Percentiles rank a stretch among this genome's conserved stretches.
Conservation (phyloP, 192 early-diverging fungal genomes). For the Dissophora ornata region DNA sequence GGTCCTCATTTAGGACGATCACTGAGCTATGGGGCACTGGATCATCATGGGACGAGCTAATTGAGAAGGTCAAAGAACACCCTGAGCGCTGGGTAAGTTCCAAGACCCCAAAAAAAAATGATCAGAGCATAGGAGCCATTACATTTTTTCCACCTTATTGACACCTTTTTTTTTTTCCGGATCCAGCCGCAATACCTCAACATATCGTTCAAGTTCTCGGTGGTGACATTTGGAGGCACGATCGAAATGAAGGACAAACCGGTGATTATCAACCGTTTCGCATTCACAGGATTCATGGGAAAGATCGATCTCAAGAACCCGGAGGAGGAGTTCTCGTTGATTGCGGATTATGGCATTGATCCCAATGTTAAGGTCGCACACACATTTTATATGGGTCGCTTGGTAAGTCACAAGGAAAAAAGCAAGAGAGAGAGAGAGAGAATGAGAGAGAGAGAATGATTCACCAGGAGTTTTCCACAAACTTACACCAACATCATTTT, state of each 20-base stretch:
- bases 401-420: too few relatives aligned
- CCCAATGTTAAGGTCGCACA: slow-evolving; percentile 43
- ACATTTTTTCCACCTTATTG: not conserved
- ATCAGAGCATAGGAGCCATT: not conserved
- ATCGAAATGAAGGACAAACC: slow-evolving; percentile 80
- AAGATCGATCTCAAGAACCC: slow-evolving; percentile 87
- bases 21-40: slow-evolving; percentile 82
- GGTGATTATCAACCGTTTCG: slow-evolving; percentile 82
- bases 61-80: slow-evolving; percentile 65
- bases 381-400: slow-evolving; percentile 76
- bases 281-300: slow-evolving; percentile 88
- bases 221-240: slow-evolving; percentile 82
- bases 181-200: slow-evolving; percentile 61
- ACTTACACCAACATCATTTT: not conserved
- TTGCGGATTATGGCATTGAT: slow-evolving; percentile 82
- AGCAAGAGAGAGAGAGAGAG: too few relatives aligned
- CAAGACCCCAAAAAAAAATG: not conserved
- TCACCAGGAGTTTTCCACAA: too few relatives aligned
- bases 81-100: slow-evolving; percentile 69
- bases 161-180: not conserved
- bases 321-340: slow-evolving; percentile 75
- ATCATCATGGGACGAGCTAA: slow-evolving; percentile 68
- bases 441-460: too few relatives aligned
- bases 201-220: slow-evolving; percentile 78
- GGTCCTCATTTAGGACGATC: slow-evolving; percentile 80